These are phyloP conservation scores for Heterobasidion annosum DNA, from an alignment of 1,284 basidiomycete species.

Conservation along the genomic window DNA sequence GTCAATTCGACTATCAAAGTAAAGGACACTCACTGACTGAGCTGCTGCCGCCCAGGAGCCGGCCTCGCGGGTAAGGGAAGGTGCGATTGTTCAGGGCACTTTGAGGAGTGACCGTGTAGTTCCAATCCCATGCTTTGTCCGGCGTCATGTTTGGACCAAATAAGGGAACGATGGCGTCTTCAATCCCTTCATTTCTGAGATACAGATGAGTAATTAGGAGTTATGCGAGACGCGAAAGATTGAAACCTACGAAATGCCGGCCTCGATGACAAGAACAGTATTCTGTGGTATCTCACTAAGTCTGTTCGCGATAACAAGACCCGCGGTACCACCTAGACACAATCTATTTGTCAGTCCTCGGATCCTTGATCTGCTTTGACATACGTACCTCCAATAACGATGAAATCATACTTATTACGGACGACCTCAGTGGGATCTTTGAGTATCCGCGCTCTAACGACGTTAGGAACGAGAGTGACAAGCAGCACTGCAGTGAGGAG, in stretches of 20 bases:
- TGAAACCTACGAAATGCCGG: constrained; percentile 2
- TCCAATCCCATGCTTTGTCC: constrained; percentile 14
- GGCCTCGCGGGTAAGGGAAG: constrained; percentile 21
- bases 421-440: not conserved
- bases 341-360: not conserved
- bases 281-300: constrained; percentile 2
- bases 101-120: constrained; percentile 24
- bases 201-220: not conserved
- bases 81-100: constrained; percentile 18
- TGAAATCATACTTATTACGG: constrained; percentile 4
- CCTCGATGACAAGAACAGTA: constrained; percentile 7
- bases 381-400: constrained; percentile 7
- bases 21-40: constrained; percentile 20
- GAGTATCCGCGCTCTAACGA: not conserved
- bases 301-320: constrained; percentile 3
- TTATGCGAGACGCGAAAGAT: too few species aligned
- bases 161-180: not conserved
- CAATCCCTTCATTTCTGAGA: not conserved
- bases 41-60: constrained; percentile 27
- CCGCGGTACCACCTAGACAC: constrained; percentile 4
- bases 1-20: constrained; percentile 38
- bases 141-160: not conserved
- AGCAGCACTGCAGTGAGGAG: too few species aligned
- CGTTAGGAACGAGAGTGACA: not conserved
- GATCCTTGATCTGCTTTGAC: not conserved